Conservation (phyloP, 768 basidiomycete species). For the Amanita polypyramis region DNA sequence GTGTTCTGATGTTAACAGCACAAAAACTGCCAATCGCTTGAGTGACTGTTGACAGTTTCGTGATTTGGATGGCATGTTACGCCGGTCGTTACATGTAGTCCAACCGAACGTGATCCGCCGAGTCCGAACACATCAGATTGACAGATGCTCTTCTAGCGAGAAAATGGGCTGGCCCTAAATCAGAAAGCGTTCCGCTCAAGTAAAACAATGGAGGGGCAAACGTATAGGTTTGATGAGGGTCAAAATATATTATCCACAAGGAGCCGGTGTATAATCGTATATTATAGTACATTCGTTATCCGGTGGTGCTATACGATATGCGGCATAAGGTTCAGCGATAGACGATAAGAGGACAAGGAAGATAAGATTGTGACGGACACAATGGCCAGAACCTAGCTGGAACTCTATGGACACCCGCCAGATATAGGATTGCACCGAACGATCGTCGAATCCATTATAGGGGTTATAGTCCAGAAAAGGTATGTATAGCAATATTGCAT, state of each 20-base stretch:
- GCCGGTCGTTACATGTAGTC: no score
- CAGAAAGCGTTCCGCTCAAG: no score
- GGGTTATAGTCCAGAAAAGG: background rate
- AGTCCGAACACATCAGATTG: no score
- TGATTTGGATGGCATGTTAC: no score
- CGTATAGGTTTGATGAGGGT: constrained; percentile 14
- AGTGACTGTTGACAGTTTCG: no score
- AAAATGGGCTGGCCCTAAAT: no score
- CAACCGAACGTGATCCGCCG: no score
- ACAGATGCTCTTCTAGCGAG: no score
- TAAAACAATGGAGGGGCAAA: constrained; percentile 53
- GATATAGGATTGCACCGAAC: background rate
- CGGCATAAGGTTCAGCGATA: background rate
- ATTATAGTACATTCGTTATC: background rate
- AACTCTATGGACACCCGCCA: background rate
- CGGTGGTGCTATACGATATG: constrained; percentile 1
- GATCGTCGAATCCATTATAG: background rate
- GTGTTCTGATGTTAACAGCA: no score
- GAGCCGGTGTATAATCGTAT: background rate
- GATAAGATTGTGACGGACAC: background rate
- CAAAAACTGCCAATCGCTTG: no score
- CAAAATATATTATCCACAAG: background rate
- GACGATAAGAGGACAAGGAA: background rate
- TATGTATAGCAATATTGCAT: background rate
- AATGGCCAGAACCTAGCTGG: background rate